Evolutionary conservation across 2,329 filamentous ascomycete species (phyloP).

Genomic region (Epichloe coenophiala): DNA sequence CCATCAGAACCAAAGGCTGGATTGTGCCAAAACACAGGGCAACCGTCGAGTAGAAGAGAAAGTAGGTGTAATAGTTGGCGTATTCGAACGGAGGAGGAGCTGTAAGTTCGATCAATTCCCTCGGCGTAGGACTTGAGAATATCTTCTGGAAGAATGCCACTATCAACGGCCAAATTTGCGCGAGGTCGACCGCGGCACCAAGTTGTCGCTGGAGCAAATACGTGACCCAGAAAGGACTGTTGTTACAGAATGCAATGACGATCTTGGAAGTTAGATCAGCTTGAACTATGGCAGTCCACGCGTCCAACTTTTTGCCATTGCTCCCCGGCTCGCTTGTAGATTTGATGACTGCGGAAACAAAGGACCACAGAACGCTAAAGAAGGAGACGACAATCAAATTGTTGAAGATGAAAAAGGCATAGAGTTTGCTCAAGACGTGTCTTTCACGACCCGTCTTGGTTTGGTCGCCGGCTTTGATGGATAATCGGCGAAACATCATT

Average conservation of each 20-base stretch:
- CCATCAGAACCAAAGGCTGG: constrained; percentile 75
- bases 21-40: constrained; percentile 72
- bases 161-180: constrained; percentile 72
- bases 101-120: constrained; percentile 83
- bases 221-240: constrained; percentile 88
- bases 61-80: constrained; percentile 95
- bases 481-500: constrained; percentile 78
- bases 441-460: constrained; percentile 87
- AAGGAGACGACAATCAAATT: constrained; percentile 89
- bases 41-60: constrained; percentile 86
- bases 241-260: constrained; percentile 62
- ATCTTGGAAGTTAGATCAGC: constrained; percentile 49
- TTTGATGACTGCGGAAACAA: constrained; percentile 51
- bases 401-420: constrained; percentile 95
- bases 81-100: constrained; percentile 91
- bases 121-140: constrained; percentile 75
- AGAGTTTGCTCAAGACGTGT: constrained; percentile 82
- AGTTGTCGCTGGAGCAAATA: constrained; percentile 88
- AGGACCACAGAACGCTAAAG: constrained; percentile 71
- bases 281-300: constrained; percentile 55
- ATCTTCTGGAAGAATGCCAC: constrained; percentile 75
- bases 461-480: constrained; percentile 70
- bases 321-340: constrained; percentile 26
- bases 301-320: constrained; percentile 35
- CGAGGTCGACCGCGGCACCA: constrained; percentile 85